Evolutionary conservation across 371 early-diverging fungal species (phyloP).

Genomic region (Caulochytrium protostelioides): DNA sequence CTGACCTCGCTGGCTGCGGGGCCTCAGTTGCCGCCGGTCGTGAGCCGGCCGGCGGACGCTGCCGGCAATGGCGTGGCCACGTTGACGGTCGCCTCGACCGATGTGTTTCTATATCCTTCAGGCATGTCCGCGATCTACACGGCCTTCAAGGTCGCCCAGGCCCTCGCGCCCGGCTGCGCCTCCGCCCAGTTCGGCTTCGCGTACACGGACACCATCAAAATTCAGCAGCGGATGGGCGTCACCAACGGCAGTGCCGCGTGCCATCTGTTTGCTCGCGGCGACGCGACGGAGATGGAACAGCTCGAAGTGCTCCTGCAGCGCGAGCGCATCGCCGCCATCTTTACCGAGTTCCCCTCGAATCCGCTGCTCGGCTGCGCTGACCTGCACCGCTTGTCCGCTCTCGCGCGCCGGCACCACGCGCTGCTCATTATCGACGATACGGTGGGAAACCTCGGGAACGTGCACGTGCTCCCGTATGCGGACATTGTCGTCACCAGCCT

Average conservation of each 20-base stretch:
- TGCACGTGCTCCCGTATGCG: constrained; percentile 46
- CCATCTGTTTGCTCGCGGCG: constrained; percentile 63
- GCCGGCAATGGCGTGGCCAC: constrained; percentile 13
- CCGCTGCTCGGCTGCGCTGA: constrained; percentile 69
- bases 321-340: constrained; percentile 45
- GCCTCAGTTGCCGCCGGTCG: background rate
- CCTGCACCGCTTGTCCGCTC: constrained; percentile 38
- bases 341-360: constrained; percentile 84
- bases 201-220: constrained; percentile 83
- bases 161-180: constrained; percentile 25
- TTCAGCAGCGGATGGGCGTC: constrained; percentile 75
- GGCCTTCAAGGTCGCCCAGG: constrained; percentile 39
- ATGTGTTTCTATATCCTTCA: constrained; percentile 66
- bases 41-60: background rate
- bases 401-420: constrained; percentile 55
- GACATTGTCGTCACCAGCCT: constrained; percentile 79
- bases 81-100: constrained; percentile 31
- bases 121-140: constrained; percentile 88
- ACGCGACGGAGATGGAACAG: constrained; percentile 40
- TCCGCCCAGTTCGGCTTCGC: constrained; percentile 85
- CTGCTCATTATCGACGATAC: constrained; percentile 83
- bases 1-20: too few species aligned
- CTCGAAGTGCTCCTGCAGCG: constrained; percentile 24
- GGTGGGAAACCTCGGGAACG: constrained; percentile 74
- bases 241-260: constrained; percentile 42